These are phyloP conservation scores for Cyberlindnera misumaiensis DNA, from an alignment of 805 yeast genomes.

Conservation along the genomic window DNA sequence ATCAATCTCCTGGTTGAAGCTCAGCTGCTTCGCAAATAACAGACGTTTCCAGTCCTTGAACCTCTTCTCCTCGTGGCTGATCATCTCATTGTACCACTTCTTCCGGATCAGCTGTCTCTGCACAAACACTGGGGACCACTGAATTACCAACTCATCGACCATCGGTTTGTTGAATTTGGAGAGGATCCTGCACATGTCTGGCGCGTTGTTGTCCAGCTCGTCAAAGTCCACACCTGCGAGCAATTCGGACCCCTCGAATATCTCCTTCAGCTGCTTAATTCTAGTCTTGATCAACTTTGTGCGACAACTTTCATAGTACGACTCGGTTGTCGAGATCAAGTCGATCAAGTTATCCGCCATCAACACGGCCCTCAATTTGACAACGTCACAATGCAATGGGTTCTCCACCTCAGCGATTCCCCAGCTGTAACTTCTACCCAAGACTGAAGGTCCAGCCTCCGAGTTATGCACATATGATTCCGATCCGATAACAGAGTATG, in stretches of 20 bases:
- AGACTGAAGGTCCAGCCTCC: slow-evolving; percentile 28
- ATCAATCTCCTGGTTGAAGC: slow-evolving; percentile 32
- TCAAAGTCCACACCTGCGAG: slow-evolving; percentile 19
- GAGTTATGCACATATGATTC: slow-evolving; percentile 36
- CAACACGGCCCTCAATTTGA: slow-evolving; percentile 53
- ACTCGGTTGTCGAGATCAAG: slow-evolving; percentile 67
- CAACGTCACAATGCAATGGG: slow-evolving; percentile 70
- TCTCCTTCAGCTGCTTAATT: slow-evolving; percentile 21
- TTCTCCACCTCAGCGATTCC: slow-evolving; percentile 83
- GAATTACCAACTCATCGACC: slow-evolving; percentile 34
- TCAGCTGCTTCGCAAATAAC: slow-evolving; percentile 47
- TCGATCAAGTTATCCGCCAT: slow-evolving; percentile 72
- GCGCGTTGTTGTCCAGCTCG: slow-evolving; percentile 26
- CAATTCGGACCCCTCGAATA: slow-evolving; percentile 6
- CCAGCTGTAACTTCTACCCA: slow-evolving; percentile 81
- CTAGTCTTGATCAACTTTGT: slow-evolving; percentile 47
- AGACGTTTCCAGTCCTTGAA: slow-evolving; percentile 59
- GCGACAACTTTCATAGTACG: slow-evolving; percentile 67
- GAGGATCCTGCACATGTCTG: slow-evolving; percentile 32
- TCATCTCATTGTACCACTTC: slow-evolving; percentile 35
- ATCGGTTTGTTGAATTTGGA: slow-evolving; percentile 28
- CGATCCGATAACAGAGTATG: slow-evolving; percentile 70
- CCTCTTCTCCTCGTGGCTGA: slow-evolving; percentile 44
- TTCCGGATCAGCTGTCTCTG: slow-evolving; percentile 38
- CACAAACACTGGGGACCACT: slow-evolving; percentile 40